Percentiles rank a stretch among this genome's conserved stretches.
phyloP scores from a whole-genome alignment of 1,284 basidiomycete species.

The Puccinia triticina region DNA sequence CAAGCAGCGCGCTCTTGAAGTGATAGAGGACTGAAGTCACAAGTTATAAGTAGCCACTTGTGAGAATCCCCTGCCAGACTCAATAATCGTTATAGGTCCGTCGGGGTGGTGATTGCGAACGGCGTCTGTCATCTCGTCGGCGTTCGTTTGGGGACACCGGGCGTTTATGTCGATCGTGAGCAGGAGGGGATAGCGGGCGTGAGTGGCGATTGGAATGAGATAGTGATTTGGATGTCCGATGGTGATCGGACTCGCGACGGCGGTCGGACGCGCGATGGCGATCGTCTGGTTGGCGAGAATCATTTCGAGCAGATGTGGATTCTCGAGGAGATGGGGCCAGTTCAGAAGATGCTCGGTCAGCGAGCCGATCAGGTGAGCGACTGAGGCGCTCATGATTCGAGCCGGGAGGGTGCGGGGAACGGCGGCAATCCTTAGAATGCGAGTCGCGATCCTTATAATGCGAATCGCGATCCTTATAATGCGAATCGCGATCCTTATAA shows the following conservation, averaged over 20 bases:
- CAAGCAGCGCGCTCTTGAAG: no score
- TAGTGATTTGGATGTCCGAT: not conserved
- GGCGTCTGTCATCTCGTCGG: conserved; percentile 3
- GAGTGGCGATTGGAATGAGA: not conserved
- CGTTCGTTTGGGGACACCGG: conserved; percentile 1
- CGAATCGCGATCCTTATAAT: not conserved
- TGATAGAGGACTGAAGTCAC: no score
- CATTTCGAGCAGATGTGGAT: not conserved
- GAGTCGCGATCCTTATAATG: not conserved
- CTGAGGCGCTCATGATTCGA: not conserved
- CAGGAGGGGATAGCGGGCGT: not conserved
- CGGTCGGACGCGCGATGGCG: not conserved
- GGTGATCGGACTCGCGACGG: not conserved
- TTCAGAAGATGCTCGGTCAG: not conserved
- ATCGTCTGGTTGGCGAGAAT: not conserved
- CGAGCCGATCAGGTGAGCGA: not conserved
- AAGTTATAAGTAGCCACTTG: no score
- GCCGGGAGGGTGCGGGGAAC: not conserved
- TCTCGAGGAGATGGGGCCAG: conserved; percentile 8
- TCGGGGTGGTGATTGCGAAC: conserved; percentile 21
- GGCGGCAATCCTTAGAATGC: not conserved
- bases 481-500: not conserved
- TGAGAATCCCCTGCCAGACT: not conserved
- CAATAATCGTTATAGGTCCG: not conserved
- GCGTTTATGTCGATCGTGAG: conserved; percentile 13